These are phyloP conservation scores for Kazachstania sp. DNA, from an alignment of 1,139 yeast genomes.

Conservation along the genomic window DNA sequence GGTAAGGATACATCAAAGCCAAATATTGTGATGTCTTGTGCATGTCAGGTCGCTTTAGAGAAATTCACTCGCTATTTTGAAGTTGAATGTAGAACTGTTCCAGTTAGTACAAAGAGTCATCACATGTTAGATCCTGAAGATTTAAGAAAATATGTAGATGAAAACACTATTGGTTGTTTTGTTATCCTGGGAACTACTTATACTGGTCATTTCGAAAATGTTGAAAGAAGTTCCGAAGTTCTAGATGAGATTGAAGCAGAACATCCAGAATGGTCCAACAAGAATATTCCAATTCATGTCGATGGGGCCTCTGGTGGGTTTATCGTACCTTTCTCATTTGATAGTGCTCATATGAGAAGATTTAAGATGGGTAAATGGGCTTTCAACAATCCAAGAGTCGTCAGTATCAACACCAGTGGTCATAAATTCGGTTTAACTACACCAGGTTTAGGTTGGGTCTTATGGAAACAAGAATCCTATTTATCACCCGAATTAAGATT, in stretches of 20 bases:
- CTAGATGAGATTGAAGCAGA: conserved; percentile 56
- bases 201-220: conserved; percentile 87
- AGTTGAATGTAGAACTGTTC: conserved; percentile 72
- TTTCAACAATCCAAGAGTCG: conserved; percentile 66
- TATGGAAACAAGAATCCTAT: conserved; percentile 60
- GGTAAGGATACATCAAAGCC: conserved; percentile 62
- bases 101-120: conserved; percentile 50
- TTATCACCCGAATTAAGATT: conserved; percentile 69
- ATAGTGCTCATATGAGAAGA: conserved; percentile 38
- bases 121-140: conserved; percentile 56
- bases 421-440: conserved; percentile 88
- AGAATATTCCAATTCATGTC: conserved; percentile 76
- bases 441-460: conserved; percentile 89
- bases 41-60: conserved; percentile 91
- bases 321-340: conserved; percentile 75
- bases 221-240: conserved; percentile 47
- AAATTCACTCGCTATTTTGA: conserved; percentile 91
- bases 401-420: conserved; percentile 84
- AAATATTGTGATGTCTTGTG: conserved; percentile 87
- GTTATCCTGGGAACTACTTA: conserved; percentile 87
- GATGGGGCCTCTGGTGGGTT: conserved; percentile 93
- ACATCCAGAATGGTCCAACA: conserved; percentile 36
- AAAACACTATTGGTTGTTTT: conserved; percentile 86
- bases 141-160: conserved; percentile 63
- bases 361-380: conserved; percentile 51